Base-by-base conservation (phyloP, 2,329 filamentous ascomycete genomes). In the Penicillium expansum region DNA sequence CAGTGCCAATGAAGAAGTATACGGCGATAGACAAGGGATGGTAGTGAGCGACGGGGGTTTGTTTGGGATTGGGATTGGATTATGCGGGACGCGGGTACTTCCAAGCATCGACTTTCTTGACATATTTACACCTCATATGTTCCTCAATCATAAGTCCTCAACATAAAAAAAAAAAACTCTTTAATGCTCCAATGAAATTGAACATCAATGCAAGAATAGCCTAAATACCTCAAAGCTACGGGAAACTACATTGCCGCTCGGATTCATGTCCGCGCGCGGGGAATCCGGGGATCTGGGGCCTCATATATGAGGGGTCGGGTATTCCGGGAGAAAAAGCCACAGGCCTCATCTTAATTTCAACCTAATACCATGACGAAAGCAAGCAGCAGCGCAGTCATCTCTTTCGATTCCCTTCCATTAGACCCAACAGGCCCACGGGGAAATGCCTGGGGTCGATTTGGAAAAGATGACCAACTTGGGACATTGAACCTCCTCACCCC, bases 391-490 rank as follows among this genome's bases (percentile, higher is more conserved):
- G 3, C 29, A 10, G 22, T 29, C 1, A 58, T 62, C 11, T 33
- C 59, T 0, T 66, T 66, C 32, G 64, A 65, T 9, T 48, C 61
- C 6, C 61, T 66, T 5, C 64, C 64, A 5, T 39, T 66, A 18
- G 61, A 64, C 37, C 55, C 59, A 14, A 58, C 24, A n/a, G 81
- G 80, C 1, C 80, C 81, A 5, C 74, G 71, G 2, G 79, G 79
- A 14, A 84, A 84, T 52, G 80, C 82, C 5, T 85, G 82, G 82
- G 81, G 80, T 2, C 76, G 81, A 7, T 83, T 81, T 58, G 82
- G 82, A 13, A 63, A 70, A 6, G 58, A 74, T 5, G 82, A 85
- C 55, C 71, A 83, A 62, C 73, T 82, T 6, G 82, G 82, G 30
- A 81, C 78, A 44, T 69, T 84, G 4, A 84, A 84, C 62, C 73